Percentiles rank a stretch among this genome's conserved stretches.
Conservation (phyloP, 257 asterid species). For the Misopates orontium region DNA sequence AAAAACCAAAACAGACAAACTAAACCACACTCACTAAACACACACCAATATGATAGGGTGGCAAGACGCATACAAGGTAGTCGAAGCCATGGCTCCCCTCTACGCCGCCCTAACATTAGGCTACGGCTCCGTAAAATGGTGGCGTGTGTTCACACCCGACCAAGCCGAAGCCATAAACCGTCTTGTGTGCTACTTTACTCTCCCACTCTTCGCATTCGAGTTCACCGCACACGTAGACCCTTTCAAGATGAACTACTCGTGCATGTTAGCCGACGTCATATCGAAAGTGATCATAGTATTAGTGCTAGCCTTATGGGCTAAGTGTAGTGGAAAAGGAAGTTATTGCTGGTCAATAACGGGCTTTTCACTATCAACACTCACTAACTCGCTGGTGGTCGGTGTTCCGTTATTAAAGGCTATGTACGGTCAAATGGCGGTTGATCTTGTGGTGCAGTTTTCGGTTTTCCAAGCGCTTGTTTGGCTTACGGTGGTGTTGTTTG, state of each 20-base stretch:
- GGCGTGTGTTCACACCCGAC: constrained; percentile 49
- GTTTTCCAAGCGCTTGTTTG: constrained; percentile 56
- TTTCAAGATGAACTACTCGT: constrained; percentile 49
- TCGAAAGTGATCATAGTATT: constrained; percentile 45
- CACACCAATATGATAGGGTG: constrained; percentile 46
- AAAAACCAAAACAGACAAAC: no score
- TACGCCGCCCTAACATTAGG: constrained; percentile 54
- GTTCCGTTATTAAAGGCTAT: constrained; percentile 62
- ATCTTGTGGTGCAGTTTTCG: constrained; percentile 54
- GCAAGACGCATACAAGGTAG: constrained; percentile 63
- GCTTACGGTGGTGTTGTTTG: constrained; percentile 48
- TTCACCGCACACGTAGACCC: constrained; percentile 60
- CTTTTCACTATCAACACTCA: constrained; percentile 54
- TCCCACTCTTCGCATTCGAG: constrained; percentile 58
- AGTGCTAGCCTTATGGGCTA: constrained; percentile 48
- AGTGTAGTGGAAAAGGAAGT: constrained; percentile 41
- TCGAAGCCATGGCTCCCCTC: constrained; percentile 51
- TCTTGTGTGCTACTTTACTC: constrained; percentile 42
- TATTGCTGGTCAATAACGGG: constrained; percentile 57
- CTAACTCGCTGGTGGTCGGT: constrained; percentile 58
- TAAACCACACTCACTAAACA: no score
- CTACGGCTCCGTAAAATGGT: constrained; percentile 60
- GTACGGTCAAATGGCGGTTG: constrained; percentile 53
- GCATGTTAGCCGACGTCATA: constrained; percentile 52
- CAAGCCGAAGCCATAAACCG: constrained; percentile 58